Percentiles rank a stretch among this genome's conserved stretches.
Evolutionary conservation across 2,329 filamentous ascomycete species (phyloP).

Genomic region (Camptophora hylomeconis): DNA sequence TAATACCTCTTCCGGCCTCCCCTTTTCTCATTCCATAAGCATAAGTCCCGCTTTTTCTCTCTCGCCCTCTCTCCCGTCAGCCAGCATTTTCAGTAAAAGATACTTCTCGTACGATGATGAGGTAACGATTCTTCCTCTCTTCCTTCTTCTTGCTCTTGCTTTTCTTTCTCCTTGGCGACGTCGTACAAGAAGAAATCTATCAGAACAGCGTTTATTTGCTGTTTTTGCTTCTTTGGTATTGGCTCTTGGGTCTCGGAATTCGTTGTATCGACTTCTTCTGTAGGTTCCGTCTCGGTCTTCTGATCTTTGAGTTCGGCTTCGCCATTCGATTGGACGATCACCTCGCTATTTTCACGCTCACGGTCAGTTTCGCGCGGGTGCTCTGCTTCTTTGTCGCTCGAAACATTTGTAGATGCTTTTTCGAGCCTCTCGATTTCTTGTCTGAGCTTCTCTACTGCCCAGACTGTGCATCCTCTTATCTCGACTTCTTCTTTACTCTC

Average conservation of each 20-base stretch:
- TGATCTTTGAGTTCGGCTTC: slow-evolving; percentile 5
- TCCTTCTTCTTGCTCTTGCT: slow-evolving; percentile 34
- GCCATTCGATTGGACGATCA: no score
- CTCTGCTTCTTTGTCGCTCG: no score
- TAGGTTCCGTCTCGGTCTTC: slow-evolving; percentile 7
- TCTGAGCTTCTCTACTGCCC: slow-evolving; percentile 82
- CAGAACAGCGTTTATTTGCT: slow-evolving; percentile 65
- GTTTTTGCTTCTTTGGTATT: slow-evolving; percentile 5
- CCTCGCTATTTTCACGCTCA: slow-evolving; percentile 30
- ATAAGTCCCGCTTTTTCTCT: no score
- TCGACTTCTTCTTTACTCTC: slow-evolving; percentile 76
- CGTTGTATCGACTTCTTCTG: no score
- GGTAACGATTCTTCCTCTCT: slow-evolving; percentile 29
- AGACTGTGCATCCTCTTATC: slow-evolving; percentile 83
- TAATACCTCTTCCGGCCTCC: no score
- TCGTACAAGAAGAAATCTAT: slow-evolving; percentile 98
- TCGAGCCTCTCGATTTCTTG: slow-evolving; percentile 65
- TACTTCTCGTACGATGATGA: slow-evolving; percentile 17
- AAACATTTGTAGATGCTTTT: no score
- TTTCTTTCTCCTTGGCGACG: slow-evolving; percentile 75
- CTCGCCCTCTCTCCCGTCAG: no score
- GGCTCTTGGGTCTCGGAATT: no score
- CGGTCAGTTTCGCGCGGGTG: no score
- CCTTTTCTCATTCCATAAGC: no score
- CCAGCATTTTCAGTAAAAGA: slow-evolving; percentile 14